These are phyloP conservation scores for Crithidia bombi DNA, from an alignment of 208 protist genomes.

Conservation along the genomic window DNA sequence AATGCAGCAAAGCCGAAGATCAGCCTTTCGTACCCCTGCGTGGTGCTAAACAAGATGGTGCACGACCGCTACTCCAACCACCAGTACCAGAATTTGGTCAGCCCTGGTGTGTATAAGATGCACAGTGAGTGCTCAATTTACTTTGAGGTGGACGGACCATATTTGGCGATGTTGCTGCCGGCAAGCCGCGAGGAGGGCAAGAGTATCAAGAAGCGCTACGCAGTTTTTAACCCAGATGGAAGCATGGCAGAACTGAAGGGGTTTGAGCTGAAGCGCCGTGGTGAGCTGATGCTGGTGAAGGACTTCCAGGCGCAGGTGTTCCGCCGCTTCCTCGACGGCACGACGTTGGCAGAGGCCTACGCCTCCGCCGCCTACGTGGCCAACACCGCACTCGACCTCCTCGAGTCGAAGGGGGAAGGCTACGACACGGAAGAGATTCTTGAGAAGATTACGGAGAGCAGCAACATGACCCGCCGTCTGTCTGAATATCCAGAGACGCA, in stretches of 20 bases:
- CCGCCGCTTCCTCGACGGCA: conserved; percentile 96
- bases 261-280: conserved; percentile 99
- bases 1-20: conserved; percentile 70
- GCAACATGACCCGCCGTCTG: conserved; percentile 96
- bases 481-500: conserved; percentile 97
- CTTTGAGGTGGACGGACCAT: conserved; percentile 99
- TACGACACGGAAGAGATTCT: conserved; percentile 97
- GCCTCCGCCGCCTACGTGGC: conserved; percentile 95
- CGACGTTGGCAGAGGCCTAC: conserved; percentile 96
- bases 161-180: conserved; percentile 99
- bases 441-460: conserved; percentile 97
- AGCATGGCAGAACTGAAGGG: conserved; percentile 99
- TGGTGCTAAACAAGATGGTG: conserved; percentile 99
- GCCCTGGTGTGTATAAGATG: conserved; percentile 71
- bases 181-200: conserved; percentile 99
- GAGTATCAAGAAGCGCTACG: conserved; percentile 99
- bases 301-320: conserved; percentile 98
- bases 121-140: conserved; percentile 98
- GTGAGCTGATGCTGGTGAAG: conserved; percentile 99
- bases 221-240: conserved; percentile 98
- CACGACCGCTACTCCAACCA: conserved; percentile 97
- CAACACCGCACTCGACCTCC: conserved; percentile 97
- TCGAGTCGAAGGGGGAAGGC: conserved; percentile 89
- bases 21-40: conserved; percentile 96
- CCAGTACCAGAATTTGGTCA: conserved; percentile 97